Percentiles rank a stretch among this genome's conserved stretches.
phyloP scores from a whole-genome alignment of 306 rosid genomes.

The Luffa aegyptiaca region DNA sequence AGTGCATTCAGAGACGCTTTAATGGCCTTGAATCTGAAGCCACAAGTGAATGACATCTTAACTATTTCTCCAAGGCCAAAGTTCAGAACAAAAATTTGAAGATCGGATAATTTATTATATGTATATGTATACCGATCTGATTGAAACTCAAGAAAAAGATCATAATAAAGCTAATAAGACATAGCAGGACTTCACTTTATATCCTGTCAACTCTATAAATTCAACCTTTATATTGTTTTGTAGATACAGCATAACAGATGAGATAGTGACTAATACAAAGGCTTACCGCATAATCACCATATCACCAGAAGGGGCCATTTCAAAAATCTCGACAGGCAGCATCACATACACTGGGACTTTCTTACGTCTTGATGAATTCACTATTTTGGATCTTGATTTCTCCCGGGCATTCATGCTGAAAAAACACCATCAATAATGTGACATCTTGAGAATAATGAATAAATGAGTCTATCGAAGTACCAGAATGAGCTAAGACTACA shows the following conservation, averaged over 20 bases:
- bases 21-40: conserved; percentile 29
- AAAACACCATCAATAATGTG: background rate
- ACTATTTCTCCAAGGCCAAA: background rate
- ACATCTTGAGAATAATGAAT: background rate
- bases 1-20: conserved; percentile 26
- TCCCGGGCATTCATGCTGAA: conserved; percentile 25
- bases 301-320: conserved; percentile 18
- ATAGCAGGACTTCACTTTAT: background rate
- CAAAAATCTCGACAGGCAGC: conserved; percentile 25
- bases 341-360: conserved; percentile 22
- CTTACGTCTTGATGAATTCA: conserved; percentile 11
- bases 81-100: background rate
- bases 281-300: conserved; percentile 18
- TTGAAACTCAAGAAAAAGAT: background rate
- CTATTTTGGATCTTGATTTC: conserved; percentile 14
- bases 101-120: background rate
- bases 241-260: background rate
- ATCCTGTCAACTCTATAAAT: background rate
- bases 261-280: background rate
- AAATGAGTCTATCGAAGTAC: background rate
- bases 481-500: background rate
- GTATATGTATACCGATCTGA: background rate
- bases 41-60: conserved; percentile 1
- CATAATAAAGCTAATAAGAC: background rate
- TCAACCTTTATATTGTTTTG: background rate